Conservation (phyloP, 805 yeast species). For the Kregervanrija fluxuum region DNA sequence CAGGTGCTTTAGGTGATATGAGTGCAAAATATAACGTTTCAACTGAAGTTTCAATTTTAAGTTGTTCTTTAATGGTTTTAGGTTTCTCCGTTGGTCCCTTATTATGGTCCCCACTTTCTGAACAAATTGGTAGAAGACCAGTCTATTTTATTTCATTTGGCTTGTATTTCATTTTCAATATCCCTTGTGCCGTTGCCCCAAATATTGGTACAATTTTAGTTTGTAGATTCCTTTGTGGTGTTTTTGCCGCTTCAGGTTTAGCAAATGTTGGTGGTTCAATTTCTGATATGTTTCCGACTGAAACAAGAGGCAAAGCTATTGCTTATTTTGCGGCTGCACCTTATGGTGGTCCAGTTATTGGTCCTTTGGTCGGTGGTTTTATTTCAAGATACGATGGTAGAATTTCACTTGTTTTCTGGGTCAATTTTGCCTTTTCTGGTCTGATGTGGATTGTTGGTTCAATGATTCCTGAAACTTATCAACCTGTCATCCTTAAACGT, state of each 20-base stretch:
- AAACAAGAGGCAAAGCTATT: conserved; percentile 80
- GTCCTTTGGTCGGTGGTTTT: conserved; percentile 85
- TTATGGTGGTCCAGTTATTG: conserved; percentile 86
- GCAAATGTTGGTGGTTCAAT: conserved; percentile 87
- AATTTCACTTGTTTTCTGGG: conserved; percentile 76
- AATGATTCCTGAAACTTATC: conserved; percentile 82
- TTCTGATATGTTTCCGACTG: conserved; percentile 80
- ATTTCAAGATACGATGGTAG: conserved; percentile 64
- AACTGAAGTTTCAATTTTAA: conserved; percentile 67
- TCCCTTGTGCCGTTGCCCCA: conserved; percentile 80
- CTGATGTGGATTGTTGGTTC: conserved; percentile 63
- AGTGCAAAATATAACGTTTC: conserved; percentile 62
- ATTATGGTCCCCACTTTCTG: conserved; percentile 84
- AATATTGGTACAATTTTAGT: conserved; percentile 76
- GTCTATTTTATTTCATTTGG: conserved; percentile 73
- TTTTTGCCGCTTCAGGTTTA: conserved; percentile 74
- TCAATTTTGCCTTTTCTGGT: conserved; percentile 88
- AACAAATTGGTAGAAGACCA: conserved; percentile 78
- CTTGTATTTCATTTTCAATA: conserved; percentile 70
- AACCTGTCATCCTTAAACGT: conserved; percentile 67
- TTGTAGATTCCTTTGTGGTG: conserved; percentile 83
- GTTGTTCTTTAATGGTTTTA: conserved; percentile 81
- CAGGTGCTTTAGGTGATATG: conserved; percentile 75
- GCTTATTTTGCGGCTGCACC: conserved; percentile 91
- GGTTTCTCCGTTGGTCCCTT: conserved; percentile 87